Evolutionary conservation across 2,329 filamentous ascomycete species (phyloP).

Genomic region (Epichloe coenophiala): DNA sequence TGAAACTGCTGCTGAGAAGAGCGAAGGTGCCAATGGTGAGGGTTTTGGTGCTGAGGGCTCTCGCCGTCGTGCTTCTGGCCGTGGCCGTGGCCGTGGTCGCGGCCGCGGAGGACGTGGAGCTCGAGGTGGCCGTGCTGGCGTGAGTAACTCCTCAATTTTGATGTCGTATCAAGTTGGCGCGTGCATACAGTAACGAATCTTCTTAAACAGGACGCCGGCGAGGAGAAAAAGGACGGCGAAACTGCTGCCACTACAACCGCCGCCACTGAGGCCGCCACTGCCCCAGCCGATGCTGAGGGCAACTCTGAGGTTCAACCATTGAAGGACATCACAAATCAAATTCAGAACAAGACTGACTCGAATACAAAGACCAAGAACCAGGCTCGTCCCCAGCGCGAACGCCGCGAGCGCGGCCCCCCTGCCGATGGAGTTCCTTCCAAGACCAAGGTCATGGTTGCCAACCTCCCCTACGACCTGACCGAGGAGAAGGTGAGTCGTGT

Average conservation of each 20-base stretch:
- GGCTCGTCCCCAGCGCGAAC: slow-evolving; percentile 43
- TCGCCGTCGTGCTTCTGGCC: slow-evolving; percentile 48
- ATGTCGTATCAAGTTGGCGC: slow-evolving; percentile 20
- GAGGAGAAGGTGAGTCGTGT: slow-evolving; percentile 73
- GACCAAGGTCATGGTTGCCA: slow-evolving; percentile 99
- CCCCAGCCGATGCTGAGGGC: slow-evolving; percentile 30
- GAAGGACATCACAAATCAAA: slow-evolving; percentile 47
- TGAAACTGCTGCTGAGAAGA: slow-evolving; percentile 68
- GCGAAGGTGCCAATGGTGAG: slow-evolving; percentile 64
- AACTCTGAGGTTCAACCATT: slow-evolving; percentile 43
- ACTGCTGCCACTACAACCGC: slow-evolving; percentile 19
- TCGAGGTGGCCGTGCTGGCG: slow-evolving; percentile 39
- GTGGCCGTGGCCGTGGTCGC: slow-evolving; percentile 55
- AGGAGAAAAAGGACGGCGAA: slow-evolving; percentile 35
- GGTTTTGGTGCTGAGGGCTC: slow-evolving; percentile 54
- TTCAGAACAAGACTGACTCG: slow-evolving; percentile 40
- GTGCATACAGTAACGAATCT: slow-evolving; percentile 12
- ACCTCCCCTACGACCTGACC: slow-evolving; percentile 93
- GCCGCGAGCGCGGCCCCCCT: slow-evolving; percentile 73
- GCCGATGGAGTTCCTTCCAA: slow-evolving; percentile 96
- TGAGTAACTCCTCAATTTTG: slow-evolving; percentile 13
- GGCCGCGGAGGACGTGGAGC: slow-evolving; percentile 52
- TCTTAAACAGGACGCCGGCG: slow-evolving; percentile 17
- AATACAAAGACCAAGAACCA: slow-evolving; percentile 45
- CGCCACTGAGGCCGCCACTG: slow-evolving; percentile 32